phyloP scores from a whole-genome alignment of 2,329 filamentous ascomycete species.

The Aspergillus sp. region DNA sequence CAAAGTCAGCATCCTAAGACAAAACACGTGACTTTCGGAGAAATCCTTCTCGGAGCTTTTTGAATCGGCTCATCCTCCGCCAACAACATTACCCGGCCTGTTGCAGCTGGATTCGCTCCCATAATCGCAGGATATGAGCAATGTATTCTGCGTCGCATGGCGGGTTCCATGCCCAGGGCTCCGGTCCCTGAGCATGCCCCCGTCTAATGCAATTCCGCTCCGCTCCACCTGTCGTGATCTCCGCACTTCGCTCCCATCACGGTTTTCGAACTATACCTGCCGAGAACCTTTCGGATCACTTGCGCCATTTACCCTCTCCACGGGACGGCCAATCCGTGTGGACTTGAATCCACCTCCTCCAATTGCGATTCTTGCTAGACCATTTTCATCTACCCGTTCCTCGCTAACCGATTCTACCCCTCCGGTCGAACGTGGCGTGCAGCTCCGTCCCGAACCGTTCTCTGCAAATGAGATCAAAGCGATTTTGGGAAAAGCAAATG shows the following conservation, averaged over 20 bases:
- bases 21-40: not conserved
- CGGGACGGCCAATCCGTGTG: not conserved
- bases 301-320: not conserved
- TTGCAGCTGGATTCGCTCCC: not conserved
- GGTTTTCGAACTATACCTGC: slow-evolving; percentile 8
- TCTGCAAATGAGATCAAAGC: slow-evolving; percentile 26
- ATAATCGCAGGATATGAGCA: slow-evolving; percentile 33
- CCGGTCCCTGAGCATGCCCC: slow-evolving; percentile 18
- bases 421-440: slow-evolving; percentile 20
- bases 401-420: slow-evolving; percentile 9
- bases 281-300: slow-evolving; percentile 6
- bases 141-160: slow-evolving; percentile 37
- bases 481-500: slow-evolving; percentile 28
- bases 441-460: slow-evolving; percentile 23
- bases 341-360: not conserved
- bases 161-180: slow-evolving; percentile 33
- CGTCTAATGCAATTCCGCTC: slow-evolving; percentile 11
- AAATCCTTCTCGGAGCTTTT: not conserved
- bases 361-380: slow-evolving; percentile 2
- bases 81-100: not conserved
- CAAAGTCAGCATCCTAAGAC: too few species aligned
- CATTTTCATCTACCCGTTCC: slow-evolving; percentile 16
- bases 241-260: slow-evolving; percentile 15
- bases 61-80: not conserved
- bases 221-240: slow-evolving; percentile 15